Base-by-base conservation (phyloP, 1,139 yeast genomes). In the Candida sp. region DNA sequence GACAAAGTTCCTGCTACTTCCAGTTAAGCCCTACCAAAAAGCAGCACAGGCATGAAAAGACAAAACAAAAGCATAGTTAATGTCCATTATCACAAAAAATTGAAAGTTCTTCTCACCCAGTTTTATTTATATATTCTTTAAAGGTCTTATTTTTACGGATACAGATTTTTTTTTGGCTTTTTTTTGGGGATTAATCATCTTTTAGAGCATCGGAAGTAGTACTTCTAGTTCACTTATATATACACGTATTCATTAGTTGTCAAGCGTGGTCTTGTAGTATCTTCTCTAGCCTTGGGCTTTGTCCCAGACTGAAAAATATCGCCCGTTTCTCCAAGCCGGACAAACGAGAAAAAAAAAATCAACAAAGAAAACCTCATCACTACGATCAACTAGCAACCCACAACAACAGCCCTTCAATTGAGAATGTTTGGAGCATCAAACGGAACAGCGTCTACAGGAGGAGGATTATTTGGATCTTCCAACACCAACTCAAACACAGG, bases 391-490 rank as follows among this genome's bases (percentile, higher is more conserved):
- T 33, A 4, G 12, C 35, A 33, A 9, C 32, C 7, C 32, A 30
- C 17, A 2, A 17, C 17, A 17, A 17, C 17, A 17, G 17, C 17
- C 17, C 17, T 17, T 17, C 17, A 17, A 17, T 17, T 17, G 9
- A 30, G 5, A 7, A 33, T 39, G 32, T 42, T 37, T 35, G 44
- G 49, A 23, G 11, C 42, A 7, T 22, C 38, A 5, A 38, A 35
- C 32, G 45, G 49, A 6, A 35, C 49, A 28, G 22, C 48, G 7
- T 47, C 51, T 27, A 54, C 56, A 17, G 17, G 17, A 38, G 55
- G 57, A 4, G 56, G 55, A 42, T 49, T 57, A 48, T 60, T 59
- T 51, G 63, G 63, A 28, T 42, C 43, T 34, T 44, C 38, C 34
- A 48, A 53, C 2, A 38, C 49, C 17, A 17, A 17, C 22, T 45